Percentiles rank a stretch among this genome's conserved stretches.
phyloP scores from a whole-genome alignment of 2,329 filamentous ascomycete species.

The Metarhizium guizhouense region DNA sequence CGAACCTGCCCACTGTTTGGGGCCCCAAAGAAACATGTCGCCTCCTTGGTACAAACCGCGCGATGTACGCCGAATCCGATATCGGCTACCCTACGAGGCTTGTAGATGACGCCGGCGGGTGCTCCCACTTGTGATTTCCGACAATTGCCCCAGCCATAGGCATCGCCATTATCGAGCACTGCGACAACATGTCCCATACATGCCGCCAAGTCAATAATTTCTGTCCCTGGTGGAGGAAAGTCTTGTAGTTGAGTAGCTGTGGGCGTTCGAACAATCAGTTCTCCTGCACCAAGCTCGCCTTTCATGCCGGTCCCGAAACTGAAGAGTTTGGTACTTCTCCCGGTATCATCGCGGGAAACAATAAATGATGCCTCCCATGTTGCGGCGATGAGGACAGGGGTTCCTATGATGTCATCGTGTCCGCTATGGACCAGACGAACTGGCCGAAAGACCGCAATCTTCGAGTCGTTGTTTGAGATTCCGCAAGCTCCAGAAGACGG shows the following conservation, averaged over 20 bases:
- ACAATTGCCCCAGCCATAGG: constrained; percentile 83
- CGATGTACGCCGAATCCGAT: constrained; percentile 53
- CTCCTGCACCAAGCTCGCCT: constrained; percentile 63
- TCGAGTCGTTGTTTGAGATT: constrained; percentile 16
- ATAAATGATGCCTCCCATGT: constrained; percentile 72
- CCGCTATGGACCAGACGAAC: constrained; percentile 24
- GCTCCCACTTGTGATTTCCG: constrained; percentile 76
- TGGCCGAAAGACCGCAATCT: constrained; percentile 29
- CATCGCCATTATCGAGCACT: constrained; percentile 64
- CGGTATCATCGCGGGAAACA: constrained; percentile 36
- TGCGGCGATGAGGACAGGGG: constrained; percentile 46
- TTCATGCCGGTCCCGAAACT: constrained; percentile 58
- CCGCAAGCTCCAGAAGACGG: constrained; percentile 47
- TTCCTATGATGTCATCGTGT: constrained; percentile 16
- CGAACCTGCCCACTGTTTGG: constrained; percentile 47
- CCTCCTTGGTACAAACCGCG: constrained; percentile 75
- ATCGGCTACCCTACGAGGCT: constrained; percentile 51
- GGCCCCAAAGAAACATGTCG: constrained; percentile 62
- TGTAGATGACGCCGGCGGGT: constrained; percentile 41
- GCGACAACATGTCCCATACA: constrained; percentile 71
- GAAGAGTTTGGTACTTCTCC: constrained; percentile 42
- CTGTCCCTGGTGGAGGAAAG: constrained; percentile 53
- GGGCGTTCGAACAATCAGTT: constrained; percentile 38
- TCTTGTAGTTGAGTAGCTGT: constrained; percentile 40
- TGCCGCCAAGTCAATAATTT: constrained; percentile 58